Conservation (phyloP, 148 eudicot genomes). For the Arctostaphylos glauca region DNA sequence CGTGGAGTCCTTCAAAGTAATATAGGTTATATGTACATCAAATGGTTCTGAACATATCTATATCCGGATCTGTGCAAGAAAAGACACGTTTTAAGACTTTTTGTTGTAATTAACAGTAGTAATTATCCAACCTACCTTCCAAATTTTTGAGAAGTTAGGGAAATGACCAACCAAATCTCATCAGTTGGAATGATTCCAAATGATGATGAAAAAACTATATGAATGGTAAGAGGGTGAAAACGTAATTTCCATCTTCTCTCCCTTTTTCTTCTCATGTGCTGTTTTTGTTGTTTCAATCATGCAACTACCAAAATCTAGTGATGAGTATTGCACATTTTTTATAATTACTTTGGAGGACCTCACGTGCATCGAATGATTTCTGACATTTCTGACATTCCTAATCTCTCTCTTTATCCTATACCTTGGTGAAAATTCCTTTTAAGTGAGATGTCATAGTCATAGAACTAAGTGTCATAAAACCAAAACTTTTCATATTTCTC, state of each 20-base stretch:
- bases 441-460: conserved; percentile 8
- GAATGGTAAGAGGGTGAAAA: background rate
- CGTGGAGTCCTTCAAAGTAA: no score
- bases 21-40: no score
- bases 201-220: background rate
- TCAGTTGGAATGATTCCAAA: conserved; percentile 2
- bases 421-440: background rate
- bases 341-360: no score
- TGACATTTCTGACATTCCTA: background rate
- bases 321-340: background rate
- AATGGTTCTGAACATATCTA: background rate
- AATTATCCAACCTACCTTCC: conserved; percentile 9
- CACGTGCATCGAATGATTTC: no score
- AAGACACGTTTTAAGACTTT: no score
- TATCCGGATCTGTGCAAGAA: background rate
- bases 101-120: no score
- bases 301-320: background rate
- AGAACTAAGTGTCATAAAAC: conserved; percentile 10
- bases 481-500: background rate
- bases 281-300: background rate
- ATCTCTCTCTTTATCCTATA: no score
- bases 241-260: background rate
- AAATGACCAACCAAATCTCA: conserved; percentile 30
- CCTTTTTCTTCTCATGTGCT: background rate
- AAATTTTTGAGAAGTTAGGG: background rate